phyloP scores from a whole-genome alignment of 2,329 filamentous ascomycete species.

The Sclerotiophoma versabilis region DNA sequence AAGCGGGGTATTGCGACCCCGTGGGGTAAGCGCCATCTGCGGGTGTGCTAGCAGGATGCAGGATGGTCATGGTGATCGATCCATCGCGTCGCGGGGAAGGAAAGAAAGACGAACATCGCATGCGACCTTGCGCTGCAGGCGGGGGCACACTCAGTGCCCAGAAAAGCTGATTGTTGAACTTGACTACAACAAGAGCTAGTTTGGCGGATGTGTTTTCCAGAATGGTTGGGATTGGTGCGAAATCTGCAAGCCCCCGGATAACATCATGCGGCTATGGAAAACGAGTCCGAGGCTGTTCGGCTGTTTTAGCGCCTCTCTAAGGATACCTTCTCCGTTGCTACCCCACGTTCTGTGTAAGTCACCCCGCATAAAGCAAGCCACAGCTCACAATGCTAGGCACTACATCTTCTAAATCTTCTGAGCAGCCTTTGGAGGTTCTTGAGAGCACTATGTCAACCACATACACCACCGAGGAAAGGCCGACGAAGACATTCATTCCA shows the following conservation, averaged over 20 bases:
- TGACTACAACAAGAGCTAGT: not conserved
- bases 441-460: slow-evolving; percentile 22
- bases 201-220: not conserved
- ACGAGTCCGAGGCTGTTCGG: slow-evolving; percentile 8
- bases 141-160: not conserved
- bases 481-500: slow-evolving; percentile 9
- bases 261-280: slow-evolving; percentile 16
- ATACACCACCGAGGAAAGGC: slow-evolving; percentile 13
- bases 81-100: slow-evolving; percentile 9
- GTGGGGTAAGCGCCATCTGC: slow-evolving; percentile 6
- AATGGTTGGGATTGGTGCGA: slow-evolving; percentile 12
- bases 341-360: slow-evolving; percentile 10
- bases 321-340: slow-evolving; percentile 16
- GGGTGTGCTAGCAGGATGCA: slow-evolving; percentile 11
- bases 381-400: slow-evolving; percentile 10
- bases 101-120: not conserved
- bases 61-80: slow-evolving; percentile 10
- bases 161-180: not conserved
- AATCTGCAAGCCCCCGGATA: slow-evolving; percentile 13
- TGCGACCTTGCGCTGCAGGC: not conserved
- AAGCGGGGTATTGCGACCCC: slow-evolving; percentile 16
- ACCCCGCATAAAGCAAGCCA: slow-evolving; percentile 18
- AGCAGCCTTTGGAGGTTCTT: not conserved
- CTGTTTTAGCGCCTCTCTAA: not conserved
- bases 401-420: slow-evolving; percentile 3